Base-by-base conservation (phyloP, 257 asterid genomes). In the Plectranthus barbatus region DNA sequence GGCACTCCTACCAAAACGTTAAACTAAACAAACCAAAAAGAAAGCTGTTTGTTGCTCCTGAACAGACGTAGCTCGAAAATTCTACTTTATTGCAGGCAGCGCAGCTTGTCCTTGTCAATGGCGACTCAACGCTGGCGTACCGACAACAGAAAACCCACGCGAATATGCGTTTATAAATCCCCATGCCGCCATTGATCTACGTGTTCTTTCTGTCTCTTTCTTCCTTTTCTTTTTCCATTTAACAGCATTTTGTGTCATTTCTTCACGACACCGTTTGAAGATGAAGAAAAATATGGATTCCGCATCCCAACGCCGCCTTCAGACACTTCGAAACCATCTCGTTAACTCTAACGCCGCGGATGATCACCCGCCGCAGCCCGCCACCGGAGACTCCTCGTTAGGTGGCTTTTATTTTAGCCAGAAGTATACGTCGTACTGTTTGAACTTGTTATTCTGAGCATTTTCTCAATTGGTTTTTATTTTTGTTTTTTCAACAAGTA, bases 261-360 rank as follows among this genome's bases (percentile, higher is more conserved):
- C 3, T 41, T 2, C n/a, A n/a, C n/a, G 7, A 2, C 33, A 18
- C 24, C 23, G 12, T 31, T 33, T 52, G 19, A 21, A 3, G 13
- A 14, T 13, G 3, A 9, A 34, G n/a, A 12, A 66, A 20, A 24
- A 5, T 26, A 72, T 72, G 77, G 83, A 72, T 59, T 67, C 83
- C 3, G 39, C 14, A 49, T 74, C 77, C 65, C 74, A 79, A 56
- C 81, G 81, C 13, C 84, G 88, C 39, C 72, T 84, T 51, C 74
- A 65, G 20, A 60, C 62, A 11, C 44, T 81, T 57, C 59, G 40
- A 37, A 75, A 65, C 44, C 91, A 84, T 56, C 70, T 84, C 45
- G 45, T 56, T 19, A 24, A 15, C 42, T 56, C 57, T 20, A 55
- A 75, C 70, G n/a, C 74, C 72, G 37, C 63, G 62, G 60, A 10